phyloP scores from a whole-genome alignment of 768 basidiomycete genomes.

The Albatrellus ellisii region DNA sequence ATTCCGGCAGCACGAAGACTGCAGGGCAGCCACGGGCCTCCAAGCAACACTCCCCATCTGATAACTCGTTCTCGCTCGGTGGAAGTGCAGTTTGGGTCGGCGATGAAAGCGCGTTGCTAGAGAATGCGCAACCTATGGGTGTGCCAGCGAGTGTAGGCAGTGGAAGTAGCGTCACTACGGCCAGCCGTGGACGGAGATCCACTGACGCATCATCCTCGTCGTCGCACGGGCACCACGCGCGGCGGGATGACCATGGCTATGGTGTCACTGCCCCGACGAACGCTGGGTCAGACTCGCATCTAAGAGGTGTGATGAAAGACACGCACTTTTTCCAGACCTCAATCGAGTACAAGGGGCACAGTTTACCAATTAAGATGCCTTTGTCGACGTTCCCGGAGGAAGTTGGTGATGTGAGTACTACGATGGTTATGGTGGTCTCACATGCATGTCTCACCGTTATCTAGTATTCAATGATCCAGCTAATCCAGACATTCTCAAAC shows the following conservation, averaged over 20 bases:
- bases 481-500: conserved; percentile 74
- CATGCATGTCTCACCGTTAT: conserved; percentile 9
- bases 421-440: not conserved
- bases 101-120: conserved; percentile 44
- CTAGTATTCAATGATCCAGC: conserved; percentile 85
- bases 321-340: conserved; percentile 89
- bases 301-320: conserved; percentile 51
- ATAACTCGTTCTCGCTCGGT: conserved; percentile 63
- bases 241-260: not conserved
- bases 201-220: conserved; percentile 67
- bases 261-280: conserved; percentile 12
- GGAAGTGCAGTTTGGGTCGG: conserved; percentile 80
- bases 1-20: conserved; percentile 1
- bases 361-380: conserved; percentile 84
- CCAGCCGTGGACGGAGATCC: conserved; percentile 43
- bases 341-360: conserved; percentile 73
- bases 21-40: conserved; percentile 16
- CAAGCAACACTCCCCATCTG: conserved; percentile 45
- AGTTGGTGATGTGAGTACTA: conserved; percentile 79
- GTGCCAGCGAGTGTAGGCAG: conserved; percentile 26
- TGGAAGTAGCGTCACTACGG: conserved; percentile 29
- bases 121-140: conserved; percentile 21
- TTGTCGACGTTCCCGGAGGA: conserved; percentile 85
- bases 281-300: conserved; percentile 32
- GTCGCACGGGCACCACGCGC: conserved; percentile 31